Evolutionary conservation across 441 rosid genomes (phyloP).

Genomic region (Populus hybrid): DNA sequence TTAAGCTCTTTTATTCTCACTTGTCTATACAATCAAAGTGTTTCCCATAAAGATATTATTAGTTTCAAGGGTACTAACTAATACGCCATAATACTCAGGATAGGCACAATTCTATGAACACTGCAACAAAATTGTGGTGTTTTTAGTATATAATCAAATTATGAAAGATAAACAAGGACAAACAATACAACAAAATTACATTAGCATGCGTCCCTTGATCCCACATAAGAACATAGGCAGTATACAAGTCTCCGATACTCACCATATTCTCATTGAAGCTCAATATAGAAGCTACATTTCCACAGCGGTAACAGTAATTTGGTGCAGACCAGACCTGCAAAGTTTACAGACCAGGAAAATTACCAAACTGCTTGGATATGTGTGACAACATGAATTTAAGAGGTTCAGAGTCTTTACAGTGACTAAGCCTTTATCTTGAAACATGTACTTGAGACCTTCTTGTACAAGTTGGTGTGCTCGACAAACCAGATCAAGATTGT

Average conservation of each 20-base stretch:
- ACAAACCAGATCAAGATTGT: constrained; percentile 95
- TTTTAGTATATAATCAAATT: not conserved
- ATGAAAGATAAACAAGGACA: not conserved
- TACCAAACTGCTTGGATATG: constrained; percentile 16
- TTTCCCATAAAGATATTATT: not conserved
- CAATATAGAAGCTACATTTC: constrained; percentile 98
- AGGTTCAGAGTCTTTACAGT: constrained; percentile 55
- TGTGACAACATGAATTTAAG: constrained; percentile 3
- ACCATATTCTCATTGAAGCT: constrained; percentile 99
- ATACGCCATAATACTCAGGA: not conserved
- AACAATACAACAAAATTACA: not conserved
- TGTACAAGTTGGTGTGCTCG: constrained; percentile 99
- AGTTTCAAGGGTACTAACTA: not conserved
- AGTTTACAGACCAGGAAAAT: constrained; percentile 21
- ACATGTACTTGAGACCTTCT: constrained; percentile 99
- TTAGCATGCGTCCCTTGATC: not conserved
- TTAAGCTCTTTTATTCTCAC: not conserved
- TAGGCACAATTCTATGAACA: not conserved
- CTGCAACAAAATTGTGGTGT: not conserved
- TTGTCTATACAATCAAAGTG: not conserved
- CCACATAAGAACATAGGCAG: not conserved
- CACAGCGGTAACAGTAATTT: constrained; percentile 98
- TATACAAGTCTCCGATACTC: constrained; percentile 24
- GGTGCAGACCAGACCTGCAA: constrained; percentile 99
- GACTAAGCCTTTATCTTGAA: constrained; percentile 99